Percentiles rank a stretch among this genome's conserved stretches.
These are phyloP conservation scores for Endothia cerciana DNA, from an alignment of 2,329 filamentous ascomycete genomes.

Conservation along the genomic window DNA sequence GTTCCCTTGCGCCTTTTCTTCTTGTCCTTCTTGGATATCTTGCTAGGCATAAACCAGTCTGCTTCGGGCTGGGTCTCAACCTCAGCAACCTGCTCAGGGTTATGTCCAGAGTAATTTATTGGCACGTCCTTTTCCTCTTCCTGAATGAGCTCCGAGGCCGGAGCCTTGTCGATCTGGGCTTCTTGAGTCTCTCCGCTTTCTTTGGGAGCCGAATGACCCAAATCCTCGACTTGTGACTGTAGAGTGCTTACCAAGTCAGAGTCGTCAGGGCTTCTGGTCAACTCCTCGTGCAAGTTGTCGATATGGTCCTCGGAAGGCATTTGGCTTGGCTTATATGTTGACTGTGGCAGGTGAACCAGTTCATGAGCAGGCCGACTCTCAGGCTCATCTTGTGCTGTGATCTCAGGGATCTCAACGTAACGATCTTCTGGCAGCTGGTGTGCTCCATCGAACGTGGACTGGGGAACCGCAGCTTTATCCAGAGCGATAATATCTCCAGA, in stretches of 20 bases:
- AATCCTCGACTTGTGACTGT: background rate
- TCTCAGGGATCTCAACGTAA: background rate
- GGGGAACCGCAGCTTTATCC: background rate
- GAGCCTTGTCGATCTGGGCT: background rate
- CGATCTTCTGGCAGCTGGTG: background rate
- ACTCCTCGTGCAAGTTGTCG: background rate
- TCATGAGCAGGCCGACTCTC: background rate
- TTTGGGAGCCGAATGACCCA: background rate
- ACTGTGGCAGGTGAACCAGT: background rate
- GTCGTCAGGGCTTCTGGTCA: background rate
- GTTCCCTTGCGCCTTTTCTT: constrained; percentile 29
- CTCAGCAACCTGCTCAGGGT: background rate
- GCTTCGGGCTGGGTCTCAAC: constrained; percentile 24
- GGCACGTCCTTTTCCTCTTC: background rate
- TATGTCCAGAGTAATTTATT: background rate
- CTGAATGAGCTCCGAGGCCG: constrained; percentile 5
- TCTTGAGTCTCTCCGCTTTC: background rate
- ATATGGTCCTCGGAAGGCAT: background rate
- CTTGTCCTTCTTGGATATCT: constrained; percentile 43
- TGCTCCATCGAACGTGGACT: background rate
- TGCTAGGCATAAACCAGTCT: constrained; percentile 32
- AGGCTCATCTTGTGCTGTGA: background rate
- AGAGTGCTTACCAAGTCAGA: background rate
- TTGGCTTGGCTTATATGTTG: background rate
- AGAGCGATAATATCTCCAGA: background rate